Percentiles rank a stretch among this genome's conserved stretches.
phyloP scores from a whole-genome alignment of 2,329 filamentous ascomycete species.

The Akanthomyces dipterigenus region DNA sequence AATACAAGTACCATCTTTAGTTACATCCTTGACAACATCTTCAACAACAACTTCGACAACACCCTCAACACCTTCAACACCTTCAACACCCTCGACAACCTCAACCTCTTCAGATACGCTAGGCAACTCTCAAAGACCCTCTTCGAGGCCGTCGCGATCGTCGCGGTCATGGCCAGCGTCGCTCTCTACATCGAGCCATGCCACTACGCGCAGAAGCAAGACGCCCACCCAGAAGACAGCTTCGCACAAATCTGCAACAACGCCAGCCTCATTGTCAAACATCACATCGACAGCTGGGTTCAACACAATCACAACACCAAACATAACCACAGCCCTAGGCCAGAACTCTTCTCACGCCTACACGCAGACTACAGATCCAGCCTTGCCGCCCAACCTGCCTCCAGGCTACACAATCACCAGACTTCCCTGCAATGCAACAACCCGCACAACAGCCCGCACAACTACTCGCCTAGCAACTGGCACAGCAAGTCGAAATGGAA shows the following conservation, averaged over 20 bases:
- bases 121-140: not conserved
- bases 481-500: not conserved
- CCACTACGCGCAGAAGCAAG: not conserved
- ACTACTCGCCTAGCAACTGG: not conserved
- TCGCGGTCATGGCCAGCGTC: not conserved
- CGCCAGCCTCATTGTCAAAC: not conserved
- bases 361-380: not conserved
- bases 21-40: not conserved
- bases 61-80: not conserved
- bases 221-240: not conserved
- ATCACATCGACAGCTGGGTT: not conserved
- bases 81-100: not conserved
- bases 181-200: not conserved
- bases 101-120: not conserved
- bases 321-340: not conserved
- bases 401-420: slow-evolving; percentile 9
- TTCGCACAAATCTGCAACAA: not conserved
- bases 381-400: not conserved
- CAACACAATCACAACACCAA: not conserved
- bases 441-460: not conserved
- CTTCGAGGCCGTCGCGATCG: not conserved
- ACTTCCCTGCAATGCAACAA: slow-evolving; percentile 1
- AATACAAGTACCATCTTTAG: not conserved
- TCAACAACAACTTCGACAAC: not conserved
- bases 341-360: not conserved